Base-by-base conservation (phyloP, 2,329 filamentous ascomycete genomes). In the Polychaeton citri region DNA sequence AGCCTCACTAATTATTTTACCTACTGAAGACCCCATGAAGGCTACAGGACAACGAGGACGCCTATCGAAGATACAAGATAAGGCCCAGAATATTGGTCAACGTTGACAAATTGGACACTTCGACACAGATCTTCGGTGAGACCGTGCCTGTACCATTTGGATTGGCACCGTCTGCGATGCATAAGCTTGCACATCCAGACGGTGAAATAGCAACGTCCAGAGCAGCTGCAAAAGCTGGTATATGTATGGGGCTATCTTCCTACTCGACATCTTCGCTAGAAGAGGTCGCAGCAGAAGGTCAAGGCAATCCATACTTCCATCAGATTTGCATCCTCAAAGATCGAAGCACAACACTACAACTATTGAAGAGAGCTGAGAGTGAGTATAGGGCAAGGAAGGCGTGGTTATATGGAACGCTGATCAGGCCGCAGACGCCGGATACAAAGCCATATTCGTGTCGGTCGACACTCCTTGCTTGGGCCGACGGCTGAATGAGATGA, bases 391-490 rank as follows among this genome's bases (percentile, higher is more conserved):
- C n/a, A n/a, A n/a, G n/a, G n/a, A n/a, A n/a, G n/a, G n/a, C n/a
- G n/a, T n/a, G n/a, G n/a, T n/a, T n/a, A n/a, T n/a, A n/a, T n/a
- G n/a, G n/a, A n/a, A n/a, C n/a, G n/a, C n/a, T n/a, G n/a, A n/a
- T n/a, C n/a, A n/a, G n/a, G n/a, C n/a, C n/a, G n/a, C 57, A 52
- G 37, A 24, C 7, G 59, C 64, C 0, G 65, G 66, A 3, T 70
- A 65, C 47, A 65, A 66, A 39, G 68, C 68, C 0, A 45, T 72
- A 2, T 61, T 73, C 26, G 45, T 74, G 2, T 65, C 68, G 0
- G 65, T 71, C 1, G 70, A 73, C 38, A 58, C 60, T 0, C 68
- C 69, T 0, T 57, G 67, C 2, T 54, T 72, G 0, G 69, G 68
- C 0, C 58, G 60, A 15, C 59, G 69, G 0, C 47, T 68, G 10